These are phyloP conservation scores for baker's yeast (Saccharomyces cerevisiae) DNA, from an alignment of 805 yeast species.

Conservation along the genomic window DNA sequence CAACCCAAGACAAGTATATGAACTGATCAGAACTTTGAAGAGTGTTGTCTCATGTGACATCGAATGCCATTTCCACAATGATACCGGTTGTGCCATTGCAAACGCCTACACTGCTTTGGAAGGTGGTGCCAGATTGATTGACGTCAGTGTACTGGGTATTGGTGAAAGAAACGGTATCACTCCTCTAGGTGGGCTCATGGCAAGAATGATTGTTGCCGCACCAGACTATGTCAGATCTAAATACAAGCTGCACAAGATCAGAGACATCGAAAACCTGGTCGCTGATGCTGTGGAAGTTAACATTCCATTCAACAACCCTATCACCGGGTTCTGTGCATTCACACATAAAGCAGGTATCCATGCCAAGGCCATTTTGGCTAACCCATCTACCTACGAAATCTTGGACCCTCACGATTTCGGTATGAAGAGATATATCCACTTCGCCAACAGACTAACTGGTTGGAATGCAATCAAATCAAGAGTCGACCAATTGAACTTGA, in stretches of 20 bases:
- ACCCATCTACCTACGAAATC: conserved; percentile 96
- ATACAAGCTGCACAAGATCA: conserved; percentile 88
- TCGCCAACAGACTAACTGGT: conserved; percentile 95
- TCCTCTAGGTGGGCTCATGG: conserved; percentile 96
- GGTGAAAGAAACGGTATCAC: conserved; percentile 99
- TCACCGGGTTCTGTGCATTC: conserved; percentile 98
- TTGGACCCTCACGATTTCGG: conserved; percentile 93
- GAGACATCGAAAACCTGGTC: conserved; percentile 91
- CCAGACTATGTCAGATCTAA: conserved; percentile 91
- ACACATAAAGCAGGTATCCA: conserved; percentile 99
- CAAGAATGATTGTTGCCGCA: conserved; percentile 97
- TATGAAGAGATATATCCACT: conserved; percentile 89
- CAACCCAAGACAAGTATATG: conserved; percentile 97
- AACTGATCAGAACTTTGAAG: conserved; percentile 85
- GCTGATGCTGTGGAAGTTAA: conserved; percentile 97
- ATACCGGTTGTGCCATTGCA: conserved; percentile 98
- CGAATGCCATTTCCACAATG: conserved; percentile 98
- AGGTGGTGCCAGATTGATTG: conserved; percentile 93
- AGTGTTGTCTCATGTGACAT: conserved; percentile 93
- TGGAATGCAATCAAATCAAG: conserved; percentile 98
- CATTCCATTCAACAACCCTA: conserved; percentile 96
- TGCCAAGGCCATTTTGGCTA: conserved; percentile 96
- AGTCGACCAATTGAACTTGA: conserved; percentile 91
- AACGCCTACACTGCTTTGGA: conserved; percentile 96
- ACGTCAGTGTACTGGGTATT: conserved; percentile 93